Evolutionary conservation across 305 asterid species (phyloP).

Genomic region (Solanum aculeatissimum): DNA sequence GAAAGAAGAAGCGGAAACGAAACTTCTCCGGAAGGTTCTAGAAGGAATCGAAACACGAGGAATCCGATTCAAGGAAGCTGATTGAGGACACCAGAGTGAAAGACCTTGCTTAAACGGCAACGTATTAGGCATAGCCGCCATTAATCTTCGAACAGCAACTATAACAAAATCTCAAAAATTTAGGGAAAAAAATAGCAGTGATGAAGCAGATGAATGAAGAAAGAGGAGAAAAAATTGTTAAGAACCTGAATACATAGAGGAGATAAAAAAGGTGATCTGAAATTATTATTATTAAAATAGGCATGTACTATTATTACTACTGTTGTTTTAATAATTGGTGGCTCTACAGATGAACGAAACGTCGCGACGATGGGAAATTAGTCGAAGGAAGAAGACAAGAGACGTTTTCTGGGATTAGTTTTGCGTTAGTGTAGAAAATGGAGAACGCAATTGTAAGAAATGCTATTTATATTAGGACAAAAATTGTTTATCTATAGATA

Average conservation of each 20-base stretch:
- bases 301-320: background rate
- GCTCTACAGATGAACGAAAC: background rate
- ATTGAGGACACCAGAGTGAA: conserved; percentile 47
- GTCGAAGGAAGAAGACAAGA: background rate
- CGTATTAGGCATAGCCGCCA: conserved; percentile 43
- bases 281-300: background rate
- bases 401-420: background rate
- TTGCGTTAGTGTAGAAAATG: background rate
- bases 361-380: background rate
- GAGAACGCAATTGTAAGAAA: background rate
- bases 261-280: background rate
- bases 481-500: background rate
- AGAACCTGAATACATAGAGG: background rate
- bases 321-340: background rate
- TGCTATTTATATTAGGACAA: background rate
- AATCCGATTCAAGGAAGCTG: conserved; percentile 37
- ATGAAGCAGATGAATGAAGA: background rate
- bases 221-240: background rate
- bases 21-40: conserved; percentile 38
- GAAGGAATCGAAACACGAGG: conserved; percentile 15
- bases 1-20: conserved; percentile 47
- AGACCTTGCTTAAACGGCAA: conserved; percentile 55
- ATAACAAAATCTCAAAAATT: background rate
- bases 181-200: background rate
- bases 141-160: conserved; percentile 27